Base-by-base conservation (phyloP, 345 rosid species). In the Lumnitzera racemosa region DNA sequence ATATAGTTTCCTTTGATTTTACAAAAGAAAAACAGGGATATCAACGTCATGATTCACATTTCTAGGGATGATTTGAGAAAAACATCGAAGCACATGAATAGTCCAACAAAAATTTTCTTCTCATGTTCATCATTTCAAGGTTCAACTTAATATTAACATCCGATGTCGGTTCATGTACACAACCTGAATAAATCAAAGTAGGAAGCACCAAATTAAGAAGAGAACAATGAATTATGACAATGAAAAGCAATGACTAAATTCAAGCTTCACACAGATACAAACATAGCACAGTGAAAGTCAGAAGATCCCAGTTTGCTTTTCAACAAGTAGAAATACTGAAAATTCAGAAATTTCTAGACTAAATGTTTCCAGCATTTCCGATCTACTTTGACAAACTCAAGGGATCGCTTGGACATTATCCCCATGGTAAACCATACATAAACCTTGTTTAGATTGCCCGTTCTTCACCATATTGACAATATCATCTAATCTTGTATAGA, bases 291-390 rank as follows among this genome's bases (percentile, higher is more conserved):
- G n/a, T n/a, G n/a, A n/a, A n/a, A n/a, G n/a, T n/a, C n/a, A n/a
- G n/a, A n/a, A n/a, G n/a, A n/a, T n/a, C n/a, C 85, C 84, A 51
- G 80, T 67, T 65, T 80, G 83, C 62, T 82, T 82, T 67, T 75
- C 85, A 60, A 69, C 68, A 46, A 76, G 79, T 74, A 91, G 71
- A 64, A 80, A 73, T 69, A 89, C 49, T 59, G 86, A 80, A 74
- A 85, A 72, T 64, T 78, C 79, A 57, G 86, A 76, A 46, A 83
- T 70, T 55, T 85, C 81, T 20, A 80, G 15, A 11, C 65, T 72
- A 31, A 76, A 71, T 52, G 71, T 74, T 75, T 85, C 83, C 12
- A 73, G 68, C 53, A 67, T 62, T 62, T 69, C 63, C 80, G 63
- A 59, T 59, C 66, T 71, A 36, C 62, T 59, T 63, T 62, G 80